These are phyloP conservation scores for Hypoxylon cercidicola DNA, from an alignment of 495 filamentous ascomycete genomes.

Conservation along the genomic window DNA sequence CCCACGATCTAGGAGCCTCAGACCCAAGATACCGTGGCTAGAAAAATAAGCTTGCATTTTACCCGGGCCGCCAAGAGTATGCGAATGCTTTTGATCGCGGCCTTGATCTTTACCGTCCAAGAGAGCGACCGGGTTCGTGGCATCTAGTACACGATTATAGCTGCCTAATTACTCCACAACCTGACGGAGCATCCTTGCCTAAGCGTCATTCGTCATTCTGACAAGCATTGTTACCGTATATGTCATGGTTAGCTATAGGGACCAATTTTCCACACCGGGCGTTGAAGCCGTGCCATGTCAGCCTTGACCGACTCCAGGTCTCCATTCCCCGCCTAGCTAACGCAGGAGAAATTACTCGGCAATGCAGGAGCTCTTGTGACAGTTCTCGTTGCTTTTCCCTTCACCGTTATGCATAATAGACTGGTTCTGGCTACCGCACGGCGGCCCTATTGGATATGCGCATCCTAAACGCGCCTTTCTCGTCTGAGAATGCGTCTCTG, in stretches of 20 bases:
- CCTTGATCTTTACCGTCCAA: background rate
- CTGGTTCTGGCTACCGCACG: background rate
- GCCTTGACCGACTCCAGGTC: constrained; percentile 20
- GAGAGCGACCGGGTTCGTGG: constrained; percentile 10
- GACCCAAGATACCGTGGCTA: no score
- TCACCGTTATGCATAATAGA: constrained; percentile 11
- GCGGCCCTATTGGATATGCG: constrained; percentile 25
- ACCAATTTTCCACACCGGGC: constrained; percentile 9
- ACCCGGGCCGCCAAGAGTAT: no score
- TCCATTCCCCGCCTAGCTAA: constrained; percentile 6
- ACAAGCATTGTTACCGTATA: background rate
- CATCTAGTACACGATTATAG: constrained; percentile 1
- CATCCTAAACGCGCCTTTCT: background rate
- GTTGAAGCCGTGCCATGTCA: constrained; percentile 7
- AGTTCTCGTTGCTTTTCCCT: constrained; percentile 13
- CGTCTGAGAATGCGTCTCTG: background rate
- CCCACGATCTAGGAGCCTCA: constrained; percentile 13
- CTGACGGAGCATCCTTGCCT: background rate
- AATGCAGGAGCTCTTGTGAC: constrained; percentile 13
- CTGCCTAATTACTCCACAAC: constrained; percentile 10
- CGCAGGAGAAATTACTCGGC: constrained; percentile 2
- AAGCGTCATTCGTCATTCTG: constrained; percentile 2
- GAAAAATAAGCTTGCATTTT: no score
- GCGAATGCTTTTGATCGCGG: no score
- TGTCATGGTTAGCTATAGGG: background rate